A percentile compares a stretch with the other conserved stretches of the same genome.
These are phyloP conservation scores for Juncus inflexus DNA, from an alignment of 176 grass and related monocot genomes.

Conservation along the genomic window DNA sequence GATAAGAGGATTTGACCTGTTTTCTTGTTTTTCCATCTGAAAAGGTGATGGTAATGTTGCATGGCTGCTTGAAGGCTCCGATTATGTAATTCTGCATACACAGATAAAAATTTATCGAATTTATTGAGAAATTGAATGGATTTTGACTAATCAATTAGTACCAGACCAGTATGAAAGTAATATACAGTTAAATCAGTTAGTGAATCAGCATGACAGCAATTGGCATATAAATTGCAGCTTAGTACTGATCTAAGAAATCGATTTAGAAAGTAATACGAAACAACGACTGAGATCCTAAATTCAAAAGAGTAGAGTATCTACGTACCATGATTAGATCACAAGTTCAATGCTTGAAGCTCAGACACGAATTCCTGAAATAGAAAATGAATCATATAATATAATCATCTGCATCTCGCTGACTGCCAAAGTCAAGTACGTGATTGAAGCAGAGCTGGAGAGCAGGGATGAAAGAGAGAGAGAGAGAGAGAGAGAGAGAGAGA, in stretches of 20 bases:
- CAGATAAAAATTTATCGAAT: constrained; percentile 7
- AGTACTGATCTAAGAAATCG: too few species aligned
- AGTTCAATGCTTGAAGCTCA: not conserved
- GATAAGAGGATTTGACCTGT: constrained; percentile 46
- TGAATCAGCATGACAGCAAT: too few species aligned
- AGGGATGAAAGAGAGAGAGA: constrained; percentile 1
- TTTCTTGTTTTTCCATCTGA: constrained; percentile 58
- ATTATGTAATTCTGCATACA: constrained; percentile 68
- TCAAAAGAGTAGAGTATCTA: not conserved
- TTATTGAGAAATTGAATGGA: not conserved
- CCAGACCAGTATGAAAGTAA: not conserved
- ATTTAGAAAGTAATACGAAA: too few species aligned
- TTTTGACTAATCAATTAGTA: not conserved
- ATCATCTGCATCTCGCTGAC: not conserved
- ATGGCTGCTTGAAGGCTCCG: constrained; percentile 80
- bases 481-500: not conserved
- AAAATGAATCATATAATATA: not conserved
- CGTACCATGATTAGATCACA: constrained; percentile 26
- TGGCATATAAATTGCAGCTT: too few species aligned
- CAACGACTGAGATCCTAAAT: too few species aligned
- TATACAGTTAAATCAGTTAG: too few species aligned
- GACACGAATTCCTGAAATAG: constrained; percentile 11
- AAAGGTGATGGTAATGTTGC: constrained; percentile 62
- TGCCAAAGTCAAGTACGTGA: not conserved
- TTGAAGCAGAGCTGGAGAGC: not conserved